Conservation (phyloP, 2,329 filamentous ascomycete genomes). For the Zasmidium angulare region DNA sequence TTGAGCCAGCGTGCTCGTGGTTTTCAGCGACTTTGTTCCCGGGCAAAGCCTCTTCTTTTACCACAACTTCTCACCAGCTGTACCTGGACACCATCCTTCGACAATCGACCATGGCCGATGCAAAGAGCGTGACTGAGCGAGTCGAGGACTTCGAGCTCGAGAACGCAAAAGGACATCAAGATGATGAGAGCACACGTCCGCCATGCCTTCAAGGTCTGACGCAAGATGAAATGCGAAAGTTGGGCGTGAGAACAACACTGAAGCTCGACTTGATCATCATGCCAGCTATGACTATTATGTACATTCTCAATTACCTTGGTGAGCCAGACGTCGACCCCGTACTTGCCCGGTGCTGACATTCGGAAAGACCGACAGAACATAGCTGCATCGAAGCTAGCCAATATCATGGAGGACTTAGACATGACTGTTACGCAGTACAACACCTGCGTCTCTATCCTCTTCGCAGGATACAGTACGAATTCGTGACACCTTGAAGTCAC, state of each 20-base stretch:
- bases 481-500: neutral
- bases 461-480: slow-evolving; percentile 26
- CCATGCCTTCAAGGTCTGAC: slow-evolving; percentile 11
- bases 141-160: slow-evolving; percentile 16
- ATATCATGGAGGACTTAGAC: slow-evolving; percentile 24
- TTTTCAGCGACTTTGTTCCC: too few species aligned
- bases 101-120: slow-evolving; percentile 10
- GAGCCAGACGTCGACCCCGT: neutral
- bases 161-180: slow-evolving; percentile 6
- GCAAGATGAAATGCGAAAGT: slow-evolving; percentile 19
- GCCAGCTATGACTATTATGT: slow-evolving; percentile 27
- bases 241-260: slow-evolving; percentile 21
- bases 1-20: too few species aligned
- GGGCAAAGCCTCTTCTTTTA: too few species aligned
- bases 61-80: neutral
- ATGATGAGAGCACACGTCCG: slow-evolving; percentile 10
- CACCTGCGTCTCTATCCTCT: slow-evolving; percentile 26
- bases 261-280: slow-evolving; percentile 29
- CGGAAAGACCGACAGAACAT: slow-evolving; percentile 24
- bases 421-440: slow-evolving; percentile 22
- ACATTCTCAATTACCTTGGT: slow-evolving; percentile 29
- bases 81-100: neutral
- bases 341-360: neutral
- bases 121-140: slow-evolving; percentile 11
- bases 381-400: slow-evolving; percentile 24